Conservation (phyloP, 1,284 basidiomycete species). For the Pseudozyma pruni region DNA sequence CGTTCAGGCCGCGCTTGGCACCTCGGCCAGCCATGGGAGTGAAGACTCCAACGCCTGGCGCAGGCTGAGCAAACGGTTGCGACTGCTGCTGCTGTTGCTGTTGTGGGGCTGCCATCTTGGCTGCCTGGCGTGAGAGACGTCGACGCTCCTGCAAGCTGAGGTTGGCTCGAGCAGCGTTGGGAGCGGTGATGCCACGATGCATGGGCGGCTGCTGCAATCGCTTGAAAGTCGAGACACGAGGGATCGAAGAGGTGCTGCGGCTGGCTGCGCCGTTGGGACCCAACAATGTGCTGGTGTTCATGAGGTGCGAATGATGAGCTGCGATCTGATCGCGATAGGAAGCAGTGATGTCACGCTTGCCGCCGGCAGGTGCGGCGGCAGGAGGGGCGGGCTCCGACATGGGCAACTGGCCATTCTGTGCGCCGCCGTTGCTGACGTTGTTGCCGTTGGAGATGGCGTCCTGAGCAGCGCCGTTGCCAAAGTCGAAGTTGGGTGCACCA, state of each 20-base stretch:
- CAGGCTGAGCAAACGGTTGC: constrained; percentile 11
- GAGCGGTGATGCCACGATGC: constrained; percentile 22
- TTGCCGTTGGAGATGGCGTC: neutral
- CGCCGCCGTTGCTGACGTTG: neutral
- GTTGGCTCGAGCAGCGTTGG: constrained; percentile 25
- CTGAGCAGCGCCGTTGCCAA: constrained; percentile 3
- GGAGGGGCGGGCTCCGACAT: neutral
- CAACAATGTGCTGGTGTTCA: constrained; percentile 25
- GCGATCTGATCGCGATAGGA: constrained; percentile 51
- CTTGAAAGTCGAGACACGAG: constrained; percentile 44
- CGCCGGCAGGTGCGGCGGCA: neutral
- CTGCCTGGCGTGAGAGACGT: constrained; percentile 50
- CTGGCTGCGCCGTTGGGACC: constrained; percentile 14
- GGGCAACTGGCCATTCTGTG: neutral
- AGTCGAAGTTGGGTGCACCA: constrained; percentile 14
- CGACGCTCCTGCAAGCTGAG: constrained; percentile 60
- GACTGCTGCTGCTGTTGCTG: too few species aligned
- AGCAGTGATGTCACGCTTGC: constrained; percentile 22
- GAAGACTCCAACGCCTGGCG: constrained; percentile 1
- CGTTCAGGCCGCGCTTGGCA: constrained; percentile 37
- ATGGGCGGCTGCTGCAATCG: constrained; percentile 21
- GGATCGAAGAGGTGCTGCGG: constrained; percentile 33
- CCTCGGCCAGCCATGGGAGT: constrained; percentile 27
- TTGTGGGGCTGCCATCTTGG: constrained; percentile 14
- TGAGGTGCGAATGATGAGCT: constrained; percentile 52